Evolutionary conservation across 495 filamentous ascomycete genomes (phyloP), one percentile per base, ranked within the genome.

Genomic region (Podospora comata): DNA sequence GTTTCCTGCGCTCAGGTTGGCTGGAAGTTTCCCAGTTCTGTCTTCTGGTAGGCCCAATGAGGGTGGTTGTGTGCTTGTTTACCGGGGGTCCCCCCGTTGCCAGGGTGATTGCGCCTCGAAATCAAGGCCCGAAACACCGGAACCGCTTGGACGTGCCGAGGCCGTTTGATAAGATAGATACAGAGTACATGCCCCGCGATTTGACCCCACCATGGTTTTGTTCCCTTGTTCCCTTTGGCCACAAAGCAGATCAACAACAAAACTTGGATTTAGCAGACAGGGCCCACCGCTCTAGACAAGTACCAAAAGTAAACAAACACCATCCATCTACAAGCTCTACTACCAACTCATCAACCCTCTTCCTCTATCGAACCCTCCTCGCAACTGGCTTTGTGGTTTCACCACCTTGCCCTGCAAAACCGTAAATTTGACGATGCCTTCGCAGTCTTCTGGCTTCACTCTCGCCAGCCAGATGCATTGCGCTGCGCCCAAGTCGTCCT

Each of bases 391-490:
- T 71, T 86, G 88, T 27, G 92, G 89, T 82, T 97, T 96, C 53
- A 98, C 87, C 19, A 98, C 89, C 83, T 96, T 97, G 5, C 95
- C 96, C 83, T 97, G 88, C 71, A 97, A 73, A 1, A 99, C 86
- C 0, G 96, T 98, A 77, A 89, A 96, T 76, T 87, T 85, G 55
- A 99, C 88, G 64, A 99, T 90, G 65, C 93, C 93, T 84, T 97
- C 95, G 67, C 96, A 97, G 74, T 99, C 93, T 81, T 95, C 92
- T 2, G 96, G 95, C 74, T 85, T 77, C 11, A 99, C 89, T 39
- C 94, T 84, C 53, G 94, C 95, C 27, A 99, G 81, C 95, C 95
- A 99, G 69, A 99, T 94, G 64, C 93, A 94, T 82, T 97, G 93
- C 65, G 85, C 87, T 1, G 91, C 93, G 27, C 89, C 85, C 28